phyloP scores from a whole-genome alignment of 1,284 basidiomycete species.

The Trametes hirsuta region DNA sequence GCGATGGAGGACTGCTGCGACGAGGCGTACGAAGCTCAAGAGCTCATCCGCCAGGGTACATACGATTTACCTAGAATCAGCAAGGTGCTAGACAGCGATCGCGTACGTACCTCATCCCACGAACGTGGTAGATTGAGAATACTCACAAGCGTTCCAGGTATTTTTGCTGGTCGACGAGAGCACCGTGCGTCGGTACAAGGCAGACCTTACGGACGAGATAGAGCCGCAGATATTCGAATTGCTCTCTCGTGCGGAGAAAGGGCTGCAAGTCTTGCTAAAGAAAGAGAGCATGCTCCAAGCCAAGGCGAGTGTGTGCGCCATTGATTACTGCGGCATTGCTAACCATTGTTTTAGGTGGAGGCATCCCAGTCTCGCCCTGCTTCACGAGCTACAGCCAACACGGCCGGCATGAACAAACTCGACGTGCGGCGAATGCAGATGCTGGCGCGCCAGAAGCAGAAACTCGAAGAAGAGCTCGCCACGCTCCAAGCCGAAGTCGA shows the following conservation, averaged over 20 bases:
- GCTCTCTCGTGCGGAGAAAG: conserved; percentile 69
- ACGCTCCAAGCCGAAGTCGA: conserved; percentile 62
- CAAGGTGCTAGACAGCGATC: conserved; percentile 64
- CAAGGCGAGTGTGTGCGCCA: conserved; percentile 42
- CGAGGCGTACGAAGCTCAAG: conserved; percentile 70
- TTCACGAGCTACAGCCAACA: conserved; percentile 42
- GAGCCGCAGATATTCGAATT: conserved; percentile 79
- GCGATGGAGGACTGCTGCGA: conserved; percentile 78
- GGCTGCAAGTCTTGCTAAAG: conserved; percentile 59
- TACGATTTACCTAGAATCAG: conserved; percentile 70
- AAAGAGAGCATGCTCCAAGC: conserved; percentile 59
- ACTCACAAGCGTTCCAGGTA: conserved; percentile 45
- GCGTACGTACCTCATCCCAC: conserved; percentile 42
- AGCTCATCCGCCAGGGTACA: conserved; percentile 69
- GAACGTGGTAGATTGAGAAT: neutral
- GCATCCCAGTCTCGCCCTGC: conserved; percentile 49
- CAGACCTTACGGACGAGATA: conserved; percentile 73
- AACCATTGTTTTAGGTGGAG: conserved; percentile 47
- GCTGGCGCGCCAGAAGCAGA: conserved; percentile 64
- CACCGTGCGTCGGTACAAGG: conserved; percentile 69
- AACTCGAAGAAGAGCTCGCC: conserved; percentile 57
- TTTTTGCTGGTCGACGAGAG: conserved; percentile 72
- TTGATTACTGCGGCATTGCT: neutral
- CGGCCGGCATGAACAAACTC: conserved; percentile 62
- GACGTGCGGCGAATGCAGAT: conserved; percentile 65